Conservation (phyloP, 2,329 filamentous ascomycete genomes). For the Tolypocladium album region DNA sequence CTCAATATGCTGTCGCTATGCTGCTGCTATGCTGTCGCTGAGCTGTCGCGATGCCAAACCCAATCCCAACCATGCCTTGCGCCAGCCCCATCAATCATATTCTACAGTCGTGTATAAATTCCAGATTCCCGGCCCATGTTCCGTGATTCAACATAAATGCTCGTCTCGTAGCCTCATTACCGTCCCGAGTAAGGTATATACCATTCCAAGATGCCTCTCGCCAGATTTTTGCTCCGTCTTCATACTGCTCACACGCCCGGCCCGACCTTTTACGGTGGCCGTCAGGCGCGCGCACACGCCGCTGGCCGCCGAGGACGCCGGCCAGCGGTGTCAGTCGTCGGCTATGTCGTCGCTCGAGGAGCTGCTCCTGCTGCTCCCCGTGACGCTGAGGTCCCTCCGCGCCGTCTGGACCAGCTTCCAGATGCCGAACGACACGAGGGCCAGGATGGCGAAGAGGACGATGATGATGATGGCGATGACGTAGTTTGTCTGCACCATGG, state of each 20-base stretch:
- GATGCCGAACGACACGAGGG: slow-evolving; percentile 51
- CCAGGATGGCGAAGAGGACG: slow-evolving; percentile 52
- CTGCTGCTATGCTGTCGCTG: not conserved
- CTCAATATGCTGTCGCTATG: not conserved
- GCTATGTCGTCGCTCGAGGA: slow-evolving; percentile 11
- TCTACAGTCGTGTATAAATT: not conserved
- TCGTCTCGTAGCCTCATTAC: not conserved
- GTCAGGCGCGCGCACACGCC: too few relatives aligned
- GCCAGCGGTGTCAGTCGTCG: slow-evolving; percentile 10
- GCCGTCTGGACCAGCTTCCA: slow-evolving; percentile 48
- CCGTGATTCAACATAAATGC: not conserved
- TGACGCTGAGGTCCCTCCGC: slow-evolving; percentile 30
- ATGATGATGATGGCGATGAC: slow-evolving; percentile 60
- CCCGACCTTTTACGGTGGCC: too few relatives aligned
- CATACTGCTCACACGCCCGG: not conserved
- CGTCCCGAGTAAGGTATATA: not conserved
- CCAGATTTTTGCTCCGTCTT: not conserved
- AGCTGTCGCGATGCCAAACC: not conserved
- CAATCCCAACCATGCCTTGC: not conserved
- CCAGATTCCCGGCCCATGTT: not conserved
- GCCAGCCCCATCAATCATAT: not conserved
- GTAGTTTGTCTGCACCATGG: slow-evolving; percentile 53
- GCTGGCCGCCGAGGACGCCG: not conserved
- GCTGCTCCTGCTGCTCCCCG: slow-evolving; percentile 18
- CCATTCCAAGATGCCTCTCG: not conserved